These are phyloP conservation scores for Penicillium sp. DNA, from an alignment of 2,329 filamentous ascomycete species.

Conservation along the genomic window DNA sequence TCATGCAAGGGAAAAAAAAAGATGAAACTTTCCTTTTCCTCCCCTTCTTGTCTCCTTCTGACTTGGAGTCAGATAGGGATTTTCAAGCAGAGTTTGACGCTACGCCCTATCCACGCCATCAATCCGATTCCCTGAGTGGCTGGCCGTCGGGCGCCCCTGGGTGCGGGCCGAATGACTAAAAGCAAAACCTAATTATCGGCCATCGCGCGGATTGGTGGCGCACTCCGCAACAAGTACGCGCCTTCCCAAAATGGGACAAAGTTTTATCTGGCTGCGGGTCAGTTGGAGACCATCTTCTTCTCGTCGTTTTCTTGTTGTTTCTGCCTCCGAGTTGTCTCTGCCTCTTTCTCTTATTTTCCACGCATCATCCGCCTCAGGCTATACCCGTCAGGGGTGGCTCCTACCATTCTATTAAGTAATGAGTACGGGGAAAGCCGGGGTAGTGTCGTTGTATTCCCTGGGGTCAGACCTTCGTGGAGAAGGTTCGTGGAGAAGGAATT, in stretches of 20 bases:
- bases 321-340: too few species aligned
- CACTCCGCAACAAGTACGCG: background rate
- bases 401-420: background rate
- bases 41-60: background rate
- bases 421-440: background rate
- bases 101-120: too few species aligned
- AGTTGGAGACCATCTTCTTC: too few species aligned
- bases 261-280: background rate
- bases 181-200: background rate
- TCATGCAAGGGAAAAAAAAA: background rate
- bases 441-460: background rate
- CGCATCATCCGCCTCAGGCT: too few species aligned
- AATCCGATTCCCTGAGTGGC: too few species aligned
- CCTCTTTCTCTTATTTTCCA: too few species aligned
- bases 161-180: conserved; percentile 3
- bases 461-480: background rate
- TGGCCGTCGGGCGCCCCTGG: background rate
- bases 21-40: too few species aligned
- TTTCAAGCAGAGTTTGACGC: too few species aligned
- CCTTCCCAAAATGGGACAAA: background rate
- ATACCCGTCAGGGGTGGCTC: too few species aligned
- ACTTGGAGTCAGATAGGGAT: too few species aligned
- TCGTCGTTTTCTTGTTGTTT: too few species aligned
- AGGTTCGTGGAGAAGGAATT: too few species aligned
- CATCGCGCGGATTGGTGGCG: conserved; percentile 6